Base-by-base conservation (phyloP, 331 rosid species). In the Rhamnella rubrinervis region DNA sequence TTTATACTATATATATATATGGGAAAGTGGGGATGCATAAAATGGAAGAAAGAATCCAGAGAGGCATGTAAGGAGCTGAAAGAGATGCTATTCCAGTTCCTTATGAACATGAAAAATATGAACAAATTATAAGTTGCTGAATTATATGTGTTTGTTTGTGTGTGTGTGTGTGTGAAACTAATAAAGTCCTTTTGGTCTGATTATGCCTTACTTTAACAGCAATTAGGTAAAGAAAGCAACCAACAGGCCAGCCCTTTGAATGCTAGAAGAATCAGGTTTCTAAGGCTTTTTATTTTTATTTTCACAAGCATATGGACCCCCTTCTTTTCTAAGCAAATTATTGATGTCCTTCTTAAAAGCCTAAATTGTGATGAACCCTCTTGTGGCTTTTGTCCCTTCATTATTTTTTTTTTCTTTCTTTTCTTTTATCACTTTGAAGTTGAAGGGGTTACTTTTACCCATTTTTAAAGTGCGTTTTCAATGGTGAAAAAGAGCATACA, bases 311-410 rank as follows among this genome's bases (percentile, higher is more conserved):
- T 31, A 31, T 78, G 66, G 79, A 71, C 11, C 25, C 76, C 41
- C 62, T 71, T 37, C 56, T 69, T 77, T 78, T 47, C 58, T 61
- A 65, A 67, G 38, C 78, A 77, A 82, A 82, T 87, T 76, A 77
- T 84, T 76, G 71, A 35, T 71, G 60, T 38, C 82, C 61, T 86
- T 72, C 89, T 86, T 71, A 77, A 87, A 86, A 87, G 89, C 68
- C 80, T 79, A 80, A 84, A 83, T 47, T 67, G 41, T 49, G 73
- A 74, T 74, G 73, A 72, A 85, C 31, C 61, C 76, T 78, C 46
- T 55, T 50, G 68, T 37, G 38, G 57, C 40, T 68, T 82, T 74
- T 78, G 55, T 63, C 61, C 28, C 69, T 68, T 81, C 19, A 7
- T 73, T 44, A 44, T 59, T 71, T 55, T 55, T 55, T 82, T 84